Evolutionary conservation across 345 rosid species (phyloP).

Genomic region (Hibiscus tridactylites): DNA sequence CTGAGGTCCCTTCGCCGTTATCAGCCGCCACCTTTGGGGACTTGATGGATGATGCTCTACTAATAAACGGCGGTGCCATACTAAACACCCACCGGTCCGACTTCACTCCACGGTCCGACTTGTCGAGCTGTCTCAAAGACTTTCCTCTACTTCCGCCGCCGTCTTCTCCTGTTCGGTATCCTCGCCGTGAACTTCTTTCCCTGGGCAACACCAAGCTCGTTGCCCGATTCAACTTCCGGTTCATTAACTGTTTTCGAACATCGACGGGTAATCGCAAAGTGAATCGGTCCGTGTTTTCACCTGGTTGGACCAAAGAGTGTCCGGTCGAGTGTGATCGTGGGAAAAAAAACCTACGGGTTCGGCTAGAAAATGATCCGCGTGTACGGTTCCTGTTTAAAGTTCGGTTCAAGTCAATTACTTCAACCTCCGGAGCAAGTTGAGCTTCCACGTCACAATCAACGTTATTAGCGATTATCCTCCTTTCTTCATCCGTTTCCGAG

Average conservation of each 20-base stretch:
- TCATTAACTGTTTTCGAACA: constrained; percentile 65
- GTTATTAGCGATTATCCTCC: not conserved
- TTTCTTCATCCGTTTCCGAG: constrained; percentile 1
- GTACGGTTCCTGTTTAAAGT: constrained; percentile 42
- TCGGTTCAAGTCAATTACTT: constrained; percentile 1
- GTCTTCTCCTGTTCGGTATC: constrained; percentile 28
- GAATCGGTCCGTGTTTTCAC: constrained; percentile 76
- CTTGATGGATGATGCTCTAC: constrained; percentile 36
- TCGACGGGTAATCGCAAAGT: constrained; percentile 65
- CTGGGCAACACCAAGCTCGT: constrained; percentile 46
- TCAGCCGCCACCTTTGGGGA: constrained; percentile 39
- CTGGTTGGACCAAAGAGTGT: constrained; percentile 73
- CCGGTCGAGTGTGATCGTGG: constrained; percentile 88
- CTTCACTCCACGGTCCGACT: constrained; percentile 19
- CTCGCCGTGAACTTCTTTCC: constrained; percentile 40
- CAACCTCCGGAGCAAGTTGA: constrained; percentile 16
- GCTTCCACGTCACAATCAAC: not conserved
- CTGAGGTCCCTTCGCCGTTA: constrained; percentile 12
- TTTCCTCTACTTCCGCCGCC: constrained; percentile 27
- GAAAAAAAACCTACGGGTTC: constrained; percentile 25
- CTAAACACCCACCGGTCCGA: constrained; percentile 43
- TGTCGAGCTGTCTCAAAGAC: constrained; percentile 17
- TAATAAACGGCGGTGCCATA: constrained; percentile 25
- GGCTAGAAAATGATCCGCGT: constrained; percentile 37
- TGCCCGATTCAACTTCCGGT: constrained; percentile 53